Evolutionary conservation across 1,284 basidiomycete genomes (phyloP).

Genomic region (Ganoderma leucocontextum): DNA sequence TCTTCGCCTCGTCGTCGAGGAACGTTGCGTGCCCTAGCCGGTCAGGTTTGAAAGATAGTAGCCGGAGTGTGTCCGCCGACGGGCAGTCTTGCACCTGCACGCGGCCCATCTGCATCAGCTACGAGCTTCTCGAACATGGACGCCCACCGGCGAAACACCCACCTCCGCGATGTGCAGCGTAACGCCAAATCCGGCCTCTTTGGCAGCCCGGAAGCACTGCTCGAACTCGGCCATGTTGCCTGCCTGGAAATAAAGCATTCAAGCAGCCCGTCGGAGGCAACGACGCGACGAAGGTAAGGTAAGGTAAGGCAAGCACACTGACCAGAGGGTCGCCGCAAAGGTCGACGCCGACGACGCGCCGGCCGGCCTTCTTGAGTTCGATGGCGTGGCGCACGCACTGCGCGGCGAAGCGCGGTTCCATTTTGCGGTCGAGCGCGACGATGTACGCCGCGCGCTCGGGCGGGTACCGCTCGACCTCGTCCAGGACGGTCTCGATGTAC

Average conservation of each 20-base stretch:
- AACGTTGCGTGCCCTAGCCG: conserved; percentile 87
- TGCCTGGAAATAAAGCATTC: conserved; percentile 42
- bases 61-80: conserved; percentile 64
- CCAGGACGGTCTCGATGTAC: conserved; percentile 74
- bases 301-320: conserved; percentile 23
- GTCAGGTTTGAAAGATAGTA: conserved; percentile 71
- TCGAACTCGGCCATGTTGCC: conserved; percentile 65
- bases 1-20: conserved; percentile 66
- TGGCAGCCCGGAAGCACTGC: conserved; percentile 62
- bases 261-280: not conserved
- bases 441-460: conserved; percentile 63
- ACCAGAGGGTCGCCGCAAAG: conserved; percentile 79
- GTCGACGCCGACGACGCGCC: conserved; percentile 80
- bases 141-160: conserved; percentile 6
- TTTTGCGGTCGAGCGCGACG: conserved; percentile 77
- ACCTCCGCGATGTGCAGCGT: conserved; percentile 88
- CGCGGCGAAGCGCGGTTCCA: conserved; percentile 55
- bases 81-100: conserved; percentile 59
- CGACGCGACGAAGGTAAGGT: not conserved
- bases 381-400: conserved; percentile 70
- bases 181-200: conserved; percentile 65
- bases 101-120: not conserved
- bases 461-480: conserved; percentile 66
- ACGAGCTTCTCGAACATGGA: not conserved
- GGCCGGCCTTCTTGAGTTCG: conserved; percentile 60